Evolutionary conservation across 1,284 basidiomycete species (phyloP), one percentile per base, ranked within the genome.

Genomic region (Ganoderma resinaceum): DNA sequence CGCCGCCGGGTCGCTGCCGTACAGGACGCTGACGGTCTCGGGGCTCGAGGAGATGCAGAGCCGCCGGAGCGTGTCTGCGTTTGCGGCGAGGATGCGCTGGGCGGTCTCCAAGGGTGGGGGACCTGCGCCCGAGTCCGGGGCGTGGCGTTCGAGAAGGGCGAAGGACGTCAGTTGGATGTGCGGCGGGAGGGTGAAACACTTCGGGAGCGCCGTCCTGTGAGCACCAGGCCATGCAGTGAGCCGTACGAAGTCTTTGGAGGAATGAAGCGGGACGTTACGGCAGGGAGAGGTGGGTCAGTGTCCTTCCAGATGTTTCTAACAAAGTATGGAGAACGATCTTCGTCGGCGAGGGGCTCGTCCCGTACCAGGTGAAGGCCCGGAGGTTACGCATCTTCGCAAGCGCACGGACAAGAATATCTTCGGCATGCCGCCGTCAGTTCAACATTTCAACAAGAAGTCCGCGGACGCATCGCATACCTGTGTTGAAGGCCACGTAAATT

Each of bases 311-410:
- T 20, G 58, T 37, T 60, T 60, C 37, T 18, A 60, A 38, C n/a
- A 60, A 23, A 20, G 58, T 37, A 9, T 40, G n/a, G n/a, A 60
- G 37, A 14, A 60, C 37, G 58, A 26, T 26, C 11, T 7, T 16
- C 37, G 58, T 26, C 12, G 58, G 58, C 4, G 58, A 20, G 3
- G 58, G 58, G 37, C 16, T 40, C 8, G 58, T 40, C n/a, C 58
- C 58, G 23, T 38, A 60, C 58, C 58, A 60, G 58, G n/a, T 60
- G 33, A 60, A 60, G 35, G 58, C 58, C 11, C 58, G 58, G 18
- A 60, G 58, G 37, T 60, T 60, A 26, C 58, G 58, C 58, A 60
- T 29, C 23, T 40, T 60, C 12, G 23, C 23, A 40, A 60, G 58
- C 33, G 58, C 58, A 23, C 58, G 58, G 37, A 38, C 58, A 37